Base-by-base conservation (phyloP, 2,329 filamentous ascomycete species). In the Pyrenochaeta sp. region DNA sequence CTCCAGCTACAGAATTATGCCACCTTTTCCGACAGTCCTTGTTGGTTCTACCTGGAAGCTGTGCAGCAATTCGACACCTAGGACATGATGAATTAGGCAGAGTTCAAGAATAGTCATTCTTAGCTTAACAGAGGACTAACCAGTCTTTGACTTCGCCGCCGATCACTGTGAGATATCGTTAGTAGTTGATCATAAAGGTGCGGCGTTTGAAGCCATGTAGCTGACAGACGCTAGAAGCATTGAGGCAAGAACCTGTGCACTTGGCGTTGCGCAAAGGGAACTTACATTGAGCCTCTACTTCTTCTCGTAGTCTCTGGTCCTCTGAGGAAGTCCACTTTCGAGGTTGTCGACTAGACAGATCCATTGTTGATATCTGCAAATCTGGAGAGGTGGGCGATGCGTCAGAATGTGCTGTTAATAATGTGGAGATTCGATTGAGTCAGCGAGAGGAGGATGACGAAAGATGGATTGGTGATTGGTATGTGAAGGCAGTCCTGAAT, bases 1-100 rank as follows among this genome's bases (percentile, higher is more conserved):
- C 63, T 54, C 74, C 63, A 47, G 68, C 61, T 56, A 75, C 67
- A 15, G 71, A 72, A 43, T 79, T 79, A 39, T 72, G 69, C 76
- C 76, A 80, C 36, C 78, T 68, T 55, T 80, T 80, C 15, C 78
- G 71, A 49, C 77, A 79, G 60, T 80, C 78, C 55, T 80, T 79
- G 61, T 80, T 79, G 12, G 74, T 75, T 49, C 77, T 64, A 7
- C 73, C 73, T 2, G 76, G 76, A 1, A 79, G 71, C 21, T 64
- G 67, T 5, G 62, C 51, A 11, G 77, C 75, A 36, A 79, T 71
- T 40, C 62, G 65, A 49, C 74, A 77, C 76, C 68, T 63, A 9
- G 29, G 21, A 17, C 12, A 14, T n/a, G 20, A n/a, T 5, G 7
- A 15, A 32, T 61, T 37, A 63, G 50, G 12, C 18, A 23, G 31